Percentiles rank a stretch among this genome's conserved stretches.
Conservation (phyloP, 164 flowering plant species). For the Nymphaea colorata region DNA sequence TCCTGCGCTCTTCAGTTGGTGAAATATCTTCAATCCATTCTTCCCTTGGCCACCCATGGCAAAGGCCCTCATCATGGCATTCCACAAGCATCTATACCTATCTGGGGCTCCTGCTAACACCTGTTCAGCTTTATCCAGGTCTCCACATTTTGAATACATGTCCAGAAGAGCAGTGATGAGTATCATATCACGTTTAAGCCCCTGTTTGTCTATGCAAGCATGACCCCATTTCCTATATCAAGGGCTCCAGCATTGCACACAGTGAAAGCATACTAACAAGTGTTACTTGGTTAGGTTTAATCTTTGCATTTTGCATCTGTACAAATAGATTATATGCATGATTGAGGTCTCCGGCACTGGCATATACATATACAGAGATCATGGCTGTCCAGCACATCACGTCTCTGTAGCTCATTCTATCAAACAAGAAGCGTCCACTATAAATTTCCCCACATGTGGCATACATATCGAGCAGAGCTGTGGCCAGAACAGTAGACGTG, state of each 20-base stretch:
- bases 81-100: slow-evolving; percentile 43
- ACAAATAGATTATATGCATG: slow-evolving; percentile 28
- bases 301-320: slow-evolving; percentile 22
- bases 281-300: slow-evolving; percentile 29
- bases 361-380: slow-evolving; percentile 44
- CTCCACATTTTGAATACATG: slow-evolving; percentile 48
- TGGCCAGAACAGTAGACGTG: slow-evolving; percentile 23
- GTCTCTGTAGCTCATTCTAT: slow-evolving; percentile 25
- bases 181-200: slow-evolving; percentile 18
- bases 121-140: slow-evolving; percentile 21
- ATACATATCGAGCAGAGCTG: slow-evolving; percentile 50
- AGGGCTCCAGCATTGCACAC: slow-evolving; percentile 44
- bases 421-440: slow-evolving; percentile 32
- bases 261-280: slow-evolving; percentile 31
- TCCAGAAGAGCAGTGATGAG: slow-evolving; percentile 33
- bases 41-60: slow-evolving; percentile 49
- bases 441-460: slow-evolving; percentile 32
- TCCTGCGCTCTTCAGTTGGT: slow-evolving; percentile 20
- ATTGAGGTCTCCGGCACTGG: slow-evolving; percentile 17
- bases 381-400: slow-evolving; percentile 27
- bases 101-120: slow-evolving; percentile 21
- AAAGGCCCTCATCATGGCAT: slow-evolving; percentile 43
- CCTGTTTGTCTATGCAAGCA: slow-evolving; percentile 24
- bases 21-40: slow-evolving; percentile 35
- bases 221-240: slow-evolving; percentile 44